Evolutionary conservation across 805 yeast species (phyloP), one percentile per base, ranked within the genome.

Genomic region (Priceomyces haplophilus): DNA sequence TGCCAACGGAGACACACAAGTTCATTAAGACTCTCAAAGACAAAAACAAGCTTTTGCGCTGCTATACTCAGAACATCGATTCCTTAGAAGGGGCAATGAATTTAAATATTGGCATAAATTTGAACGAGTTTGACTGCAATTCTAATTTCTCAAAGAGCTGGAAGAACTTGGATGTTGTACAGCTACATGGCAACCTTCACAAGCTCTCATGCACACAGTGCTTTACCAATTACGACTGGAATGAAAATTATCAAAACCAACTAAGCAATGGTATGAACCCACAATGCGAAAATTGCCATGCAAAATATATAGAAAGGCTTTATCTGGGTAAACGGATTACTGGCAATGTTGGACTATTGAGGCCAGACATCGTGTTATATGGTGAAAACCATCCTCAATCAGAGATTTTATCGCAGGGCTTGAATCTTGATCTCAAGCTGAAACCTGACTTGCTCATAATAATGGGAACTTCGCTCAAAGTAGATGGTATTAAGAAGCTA

Each of bases 31-130:
- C 69, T 34, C 61, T 83, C 42, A 79, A 78, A 53, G 80, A 75
- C 42, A 78, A 78, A 57, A 80, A 76, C 46, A 84, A 83, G 62
- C 73, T 90, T 35, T 61, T 89, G 38, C 70, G 96, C 44, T 88
- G 97, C 64, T 91, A 91, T 60, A 91, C 98, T 1, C 98, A 93
- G 57, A 91, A 91, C 59, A 91, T 91, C 45, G 99, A 91, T 61
- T 90, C 95, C 0, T 68, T 91, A 27, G 98, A 91, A 57, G 67
- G 79, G 38, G 66, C 70, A 37, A 72, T 83, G 19, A 84, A 87
- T 17, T 66, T 90, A 43, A 73, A 71, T 30, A 69, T 83, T 38
- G 89, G 90, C 2, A 65, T 69, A 19, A 69, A 72, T 31, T 53
- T 64, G 11, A 46, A 53, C 33, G 62, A 61, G 50, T 55, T 62